These are phyloP conservation scores for Lachnellula subtilissima DNA, from an alignment of 2,329 filamentous ascomycete genomes.

Conservation along the genomic window DNA sequence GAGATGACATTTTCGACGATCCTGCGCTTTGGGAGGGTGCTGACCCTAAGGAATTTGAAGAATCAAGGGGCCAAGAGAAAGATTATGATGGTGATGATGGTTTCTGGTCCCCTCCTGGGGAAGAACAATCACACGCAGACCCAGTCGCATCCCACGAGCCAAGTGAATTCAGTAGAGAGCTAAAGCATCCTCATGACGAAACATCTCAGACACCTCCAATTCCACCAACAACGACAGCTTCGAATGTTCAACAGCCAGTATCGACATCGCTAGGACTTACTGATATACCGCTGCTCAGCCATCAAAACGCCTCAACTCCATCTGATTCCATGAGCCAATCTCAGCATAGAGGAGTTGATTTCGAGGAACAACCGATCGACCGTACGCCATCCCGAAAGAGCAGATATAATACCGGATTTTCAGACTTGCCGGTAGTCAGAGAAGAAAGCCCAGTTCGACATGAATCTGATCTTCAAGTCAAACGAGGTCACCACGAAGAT, in stretches of 20 bases:
- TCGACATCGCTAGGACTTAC: background rate
- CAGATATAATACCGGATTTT: constrained; percentile 19
- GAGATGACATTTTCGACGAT: constrained; percentile 43
- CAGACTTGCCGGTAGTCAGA: constrained; percentile 24
- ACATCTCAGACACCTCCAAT: background rate
- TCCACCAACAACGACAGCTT: background rate
- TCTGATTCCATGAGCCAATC: constrained; percentile 2
- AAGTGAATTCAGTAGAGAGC: background rate
- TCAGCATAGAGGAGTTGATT: constrained; percentile 3
- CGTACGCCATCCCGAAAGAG: constrained; percentile 11
- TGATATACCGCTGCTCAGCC: background rate
- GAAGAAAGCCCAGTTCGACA: constrained; percentile 21
- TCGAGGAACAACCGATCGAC: constrained; percentile 8
- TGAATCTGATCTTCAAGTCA: constrained; percentile 12
- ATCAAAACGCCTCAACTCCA: constrained; percentile 1
- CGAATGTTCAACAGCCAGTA: background rate
- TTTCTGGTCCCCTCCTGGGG: constrained; percentile 31
- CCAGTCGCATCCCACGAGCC: constrained; percentile 7
- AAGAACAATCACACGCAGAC: constrained; percentile 5
- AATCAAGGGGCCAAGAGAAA: constrained; percentile 15
- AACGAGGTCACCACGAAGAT: constrained; percentile 5
- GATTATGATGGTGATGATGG: constrained; percentile 24
- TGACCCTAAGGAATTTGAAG: constrained; percentile 32
- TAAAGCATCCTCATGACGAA: background rate
- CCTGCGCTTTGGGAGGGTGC: constrained; percentile 41